phyloP scores from a whole-genome alignment of 2,329 filamentous ascomycete species.

The Chaetomium globosum region DNA sequence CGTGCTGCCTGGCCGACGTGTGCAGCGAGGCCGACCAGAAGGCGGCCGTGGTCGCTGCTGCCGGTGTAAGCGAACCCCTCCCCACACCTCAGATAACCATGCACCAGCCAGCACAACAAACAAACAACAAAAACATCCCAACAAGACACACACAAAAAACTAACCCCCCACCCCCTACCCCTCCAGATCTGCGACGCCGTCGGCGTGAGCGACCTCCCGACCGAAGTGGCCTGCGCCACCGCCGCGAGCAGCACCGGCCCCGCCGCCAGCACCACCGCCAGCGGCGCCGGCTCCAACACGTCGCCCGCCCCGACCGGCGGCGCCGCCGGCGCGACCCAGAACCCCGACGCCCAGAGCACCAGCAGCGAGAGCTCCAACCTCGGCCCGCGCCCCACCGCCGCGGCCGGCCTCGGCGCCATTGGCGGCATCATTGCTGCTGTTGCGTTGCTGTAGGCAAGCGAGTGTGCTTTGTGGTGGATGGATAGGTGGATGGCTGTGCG shows the following conservation, averaged over 20 bases:
- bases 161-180: neutral
- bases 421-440: slow-evolving; percentile 37
- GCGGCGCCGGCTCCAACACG: slow-evolving; percentile 21
- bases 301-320: slow-evolving; percentile 18
- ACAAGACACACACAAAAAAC: neutral
- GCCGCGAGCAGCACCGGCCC: neutral
- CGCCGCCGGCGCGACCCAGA: slow-evolving; percentile 13
- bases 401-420: slow-evolving; percentile 36
- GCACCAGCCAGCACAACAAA: neutral
- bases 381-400: slow-evolving; percentile 35
- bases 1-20: slow-evolving; percentile 43
- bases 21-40: slow-evolving; percentile 40
- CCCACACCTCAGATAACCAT: neutral
- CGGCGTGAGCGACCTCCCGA: slow-evolving; percentile 42
- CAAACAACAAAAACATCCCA: neutral
- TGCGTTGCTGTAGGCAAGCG: slow-evolving; percentile 34
- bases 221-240: slow-evolving; percentile 38
- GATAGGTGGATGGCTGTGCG: neutral
- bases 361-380: slow-evolving; percentile 27
- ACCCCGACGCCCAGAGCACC: slow-evolving; percentile 24
- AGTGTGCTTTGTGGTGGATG: too few relatives aligned
- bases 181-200: slow-evolving; percentile 41
- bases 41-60: slow-evolving; percentile 40
- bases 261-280: slow-evolving; percentile 19
- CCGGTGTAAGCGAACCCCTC: slow-evolving; percentile 33